Evolutionary conservation across 2,329 filamentous ascomycete species (phyloP), one percentile per base, ranked within the genome.

Genomic region (Colletotrichum scovillei): DNA sequence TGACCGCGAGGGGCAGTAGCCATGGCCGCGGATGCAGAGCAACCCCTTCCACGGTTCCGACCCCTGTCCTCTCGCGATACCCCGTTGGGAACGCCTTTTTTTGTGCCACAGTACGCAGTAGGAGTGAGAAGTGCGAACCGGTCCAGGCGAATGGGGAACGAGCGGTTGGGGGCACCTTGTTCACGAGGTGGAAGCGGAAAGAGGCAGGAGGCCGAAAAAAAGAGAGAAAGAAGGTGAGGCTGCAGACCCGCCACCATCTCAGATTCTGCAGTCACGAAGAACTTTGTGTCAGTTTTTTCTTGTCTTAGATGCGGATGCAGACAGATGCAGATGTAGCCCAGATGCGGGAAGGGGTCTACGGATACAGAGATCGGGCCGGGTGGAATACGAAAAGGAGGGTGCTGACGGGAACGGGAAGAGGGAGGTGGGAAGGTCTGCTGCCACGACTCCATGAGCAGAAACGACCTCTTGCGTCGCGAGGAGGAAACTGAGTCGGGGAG

Each of bases 1-100:
- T 72, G 67, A 73, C 71, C 22, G 55, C 46, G 60, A 73, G 59
- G 30, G 59, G 66, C 42, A 69, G 42, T 55, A 64, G 58, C 69
- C 53, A 60, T 59, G 58, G 53, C 67, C 24, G 46, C 59, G 66
- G 53, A 35, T 57, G 63, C 56, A 67, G 49, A 69, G 38, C 49
- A n/a, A 30, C n/a, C 32, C 42, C 19, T 49, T 49, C 42, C 42
- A 49, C 38, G 38, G 38, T 19, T 19, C 38, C 16, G 19, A 68
- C 49, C 66, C 62, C 30, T 63, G 30, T 16, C n/a, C 22, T 19
- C 14, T 19, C 8, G 12, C 24, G 60, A 28, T 46, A n/a, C 46
- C n/a, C 16, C 62, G 46, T 63, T n/a, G 46, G 35, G 30, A 26
- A 30, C 42, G 11, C 32, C 1, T 28, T 63, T 19, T 32, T 11